These are phyloP conservation scores for Cucumis melo DNA, from an alignment of 306 rosid genomes.

Conservation along the genomic window DNA sequence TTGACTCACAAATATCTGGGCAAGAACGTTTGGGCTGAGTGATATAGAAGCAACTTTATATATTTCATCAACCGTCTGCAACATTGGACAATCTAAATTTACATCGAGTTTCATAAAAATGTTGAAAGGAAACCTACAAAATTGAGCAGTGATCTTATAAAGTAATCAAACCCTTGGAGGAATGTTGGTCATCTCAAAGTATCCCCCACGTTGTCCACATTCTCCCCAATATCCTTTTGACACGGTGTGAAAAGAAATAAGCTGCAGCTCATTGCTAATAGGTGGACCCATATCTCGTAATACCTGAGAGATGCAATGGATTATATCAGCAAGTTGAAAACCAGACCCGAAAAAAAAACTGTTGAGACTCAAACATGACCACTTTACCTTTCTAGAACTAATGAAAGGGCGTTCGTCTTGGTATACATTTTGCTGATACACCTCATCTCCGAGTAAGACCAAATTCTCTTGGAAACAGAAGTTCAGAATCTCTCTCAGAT, in stretches of 20 bases:
- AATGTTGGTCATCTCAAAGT: slow-evolving; percentile 96
- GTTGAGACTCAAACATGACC: slow-evolving; percentile 3
- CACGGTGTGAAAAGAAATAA: slow-evolving; percentile 81
- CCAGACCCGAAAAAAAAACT: neutral
- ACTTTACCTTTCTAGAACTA: slow-evolving; percentile 69
- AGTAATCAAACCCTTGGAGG: slow-evolving; percentile 64
- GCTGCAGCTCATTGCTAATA: slow-evolving; percentile 77
- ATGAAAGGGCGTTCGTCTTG: slow-evolving; percentile 94
- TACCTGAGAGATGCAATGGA: slow-evolving; percentile 33
- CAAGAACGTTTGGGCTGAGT: slow-evolving; percentile 97
- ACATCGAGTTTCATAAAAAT: neutral
- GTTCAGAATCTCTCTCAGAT: slow-evolving; percentile 57
- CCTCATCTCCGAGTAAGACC: slow-evolving; percentile 97
- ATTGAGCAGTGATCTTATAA: slow-evolving; percentile 1
- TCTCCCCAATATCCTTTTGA: slow-evolving; percentile 98
- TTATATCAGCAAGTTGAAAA: slow-evolving; percentile 4
- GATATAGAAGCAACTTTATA: slow-evolving; percentile 82
- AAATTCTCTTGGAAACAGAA: slow-evolving; percentile 73
- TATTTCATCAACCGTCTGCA: slow-evolving; percentile 97
- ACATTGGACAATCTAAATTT: neutral
- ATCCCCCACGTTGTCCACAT: slow-evolving; percentile 99
- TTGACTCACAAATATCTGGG: slow-evolving; percentile 92
- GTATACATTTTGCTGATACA: slow-evolving; percentile 91
- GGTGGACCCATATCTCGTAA: slow-evolving; percentile 76
- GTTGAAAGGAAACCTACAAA: neutral